phyloP scores from a whole-genome alignment of 768 basidiomycete genomes.

The Ramaria sp. region DNA sequence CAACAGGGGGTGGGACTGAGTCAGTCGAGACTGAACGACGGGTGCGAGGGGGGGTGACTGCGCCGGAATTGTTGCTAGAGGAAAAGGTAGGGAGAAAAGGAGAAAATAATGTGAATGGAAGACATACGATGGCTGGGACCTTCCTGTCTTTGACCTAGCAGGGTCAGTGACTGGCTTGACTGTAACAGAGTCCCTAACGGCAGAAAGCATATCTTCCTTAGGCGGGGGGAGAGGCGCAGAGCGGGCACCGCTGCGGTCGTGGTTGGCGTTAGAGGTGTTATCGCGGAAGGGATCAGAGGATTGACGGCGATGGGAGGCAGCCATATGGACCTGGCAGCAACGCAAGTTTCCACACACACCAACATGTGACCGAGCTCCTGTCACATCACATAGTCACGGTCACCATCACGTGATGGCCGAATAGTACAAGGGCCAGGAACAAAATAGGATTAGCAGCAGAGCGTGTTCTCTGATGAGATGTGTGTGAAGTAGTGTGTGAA shows the following conservation, averaged over 20 bases:
- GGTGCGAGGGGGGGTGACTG: slow-evolving; percentile 16
- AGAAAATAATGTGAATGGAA: slow-evolving; percentile 12
- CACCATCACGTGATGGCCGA: neutral
- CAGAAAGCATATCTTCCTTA: slow-evolving; percentile 42
- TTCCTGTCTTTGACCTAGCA: slow-evolving; percentile 37
- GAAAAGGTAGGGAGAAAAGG: slow-evolving; percentile 22
- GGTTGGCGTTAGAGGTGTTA: slow-evolving; percentile 9
- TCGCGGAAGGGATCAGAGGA: slow-evolving; percentile 8
- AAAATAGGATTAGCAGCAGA: no score
- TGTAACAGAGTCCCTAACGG: slow-evolving; percentile 59
- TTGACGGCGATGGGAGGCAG: slow-evolving; percentile 5
- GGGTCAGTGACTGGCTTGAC: slow-evolving; percentile 34
- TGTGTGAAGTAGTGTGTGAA: no score
- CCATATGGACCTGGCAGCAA: neutral
- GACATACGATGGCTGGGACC: slow-evolving; percentile 43
- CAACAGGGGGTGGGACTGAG: slow-evolving; percentile 28
- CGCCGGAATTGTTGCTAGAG: slow-evolving; percentile 15
- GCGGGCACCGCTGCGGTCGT: slow-evolving; percentile 25
- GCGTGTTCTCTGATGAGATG: no score
- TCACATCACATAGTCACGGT: neutral
- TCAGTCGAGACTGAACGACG: slow-evolving; percentile 43
- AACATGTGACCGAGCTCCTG: neutral
- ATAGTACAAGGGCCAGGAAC: no score
- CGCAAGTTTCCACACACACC: neutral
- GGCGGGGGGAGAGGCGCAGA: slow-evolving; percentile 15